Base-by-base conservation (phyloP, 768 basidiomycete species). In the Russula earlei region DNA sequence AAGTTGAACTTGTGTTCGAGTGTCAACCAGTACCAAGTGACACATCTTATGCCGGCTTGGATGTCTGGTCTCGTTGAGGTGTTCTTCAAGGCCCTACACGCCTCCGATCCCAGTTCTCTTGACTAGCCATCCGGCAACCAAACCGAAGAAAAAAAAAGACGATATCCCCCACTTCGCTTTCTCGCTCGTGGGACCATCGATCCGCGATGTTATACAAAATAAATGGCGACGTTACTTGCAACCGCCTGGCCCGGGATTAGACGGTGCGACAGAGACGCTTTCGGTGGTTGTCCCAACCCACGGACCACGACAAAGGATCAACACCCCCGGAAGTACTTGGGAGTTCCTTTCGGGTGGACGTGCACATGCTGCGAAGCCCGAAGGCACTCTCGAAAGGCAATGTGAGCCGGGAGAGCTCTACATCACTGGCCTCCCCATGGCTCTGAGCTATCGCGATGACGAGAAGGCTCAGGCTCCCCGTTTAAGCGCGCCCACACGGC, bases 261-360 rank as follows among this genome's bases (percentile, higher is more conserved):
- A 80, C 52, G 82, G 85, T 14, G 78, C 84, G 80, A 87, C 86
- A 0, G 86, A 87, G 65, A 76, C 80, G 1, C 72, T 74, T 50
- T 80, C 81, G 0, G 74, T 76, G 3, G 71, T 76, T 82, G 70
- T 81, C 77, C 67, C 67, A 78, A 22, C 67, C 75, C 5, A 67
- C 70, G n/a, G n/a, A n/a, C n/a, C n/a, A n/a, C n/a, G n/a, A 1
- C 63, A 69, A 25, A 78, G 75, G 59, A 65, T 79, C 33, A 81
- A 81, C 12, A 67, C 71, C 5, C 73, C 76, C 6, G 83, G 83
- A 42, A 74, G 82, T 45, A 67, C 67, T 5, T 75, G 72, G 22
- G 63, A 56, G 33, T 55, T 74, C 11, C 49, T 83, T 1, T 81
- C 82, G 3, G 84, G 83, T 0, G 69, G 73, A 7, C 61, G 72